Conservation (phyloP, 345 rosid species). For the Limnanthes douglasii region DNA sequence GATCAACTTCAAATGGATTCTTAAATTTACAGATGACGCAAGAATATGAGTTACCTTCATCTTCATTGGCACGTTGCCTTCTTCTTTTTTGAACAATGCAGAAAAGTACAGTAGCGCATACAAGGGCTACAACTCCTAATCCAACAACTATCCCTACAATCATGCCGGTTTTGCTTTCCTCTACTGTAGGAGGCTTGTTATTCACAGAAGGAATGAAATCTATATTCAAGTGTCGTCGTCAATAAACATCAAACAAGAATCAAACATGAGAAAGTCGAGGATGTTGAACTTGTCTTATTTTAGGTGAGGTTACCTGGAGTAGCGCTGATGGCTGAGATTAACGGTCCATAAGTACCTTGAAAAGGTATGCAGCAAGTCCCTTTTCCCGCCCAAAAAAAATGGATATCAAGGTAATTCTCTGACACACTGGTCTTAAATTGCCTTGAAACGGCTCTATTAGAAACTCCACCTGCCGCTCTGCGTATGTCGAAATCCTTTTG, state of each 20-base stretch:
- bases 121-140: constrained; percentile 13
- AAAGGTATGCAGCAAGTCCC: constrained; percentile 22
- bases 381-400: constrained; percentile 24
- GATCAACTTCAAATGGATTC: not conserved
- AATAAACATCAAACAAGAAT: not conserved
- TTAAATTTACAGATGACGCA: not conserved
- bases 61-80: constrained; percentile 17
- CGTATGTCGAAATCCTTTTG: constrained; percentile 33
- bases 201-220: constrained; percentile 53
- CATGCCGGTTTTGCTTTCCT: constrained; percentile 9
- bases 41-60: constrained; percentile 38
- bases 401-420: constrained; percentile 15
- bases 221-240: constrained; percentile 12
- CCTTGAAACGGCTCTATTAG: constrained; percentile 13
- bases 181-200: constrained; percentile 23
- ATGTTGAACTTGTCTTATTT: not conserved
- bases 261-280: not conserved
- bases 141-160: constrained; percentile 18
- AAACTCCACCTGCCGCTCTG: constrained; percentile 20
- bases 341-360: constrained; percentile 24
- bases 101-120: constrained; percentile 14
- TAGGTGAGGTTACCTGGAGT: constrained; percentile 38
- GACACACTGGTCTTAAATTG: constrained; percentile 13
- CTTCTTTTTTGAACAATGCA: constrained; percentile 23
- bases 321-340: constrained; percentile 42